phyloP scores from a whole-genome alignment of 306 rosid genomes.

The Cucumis melo region DNA sequence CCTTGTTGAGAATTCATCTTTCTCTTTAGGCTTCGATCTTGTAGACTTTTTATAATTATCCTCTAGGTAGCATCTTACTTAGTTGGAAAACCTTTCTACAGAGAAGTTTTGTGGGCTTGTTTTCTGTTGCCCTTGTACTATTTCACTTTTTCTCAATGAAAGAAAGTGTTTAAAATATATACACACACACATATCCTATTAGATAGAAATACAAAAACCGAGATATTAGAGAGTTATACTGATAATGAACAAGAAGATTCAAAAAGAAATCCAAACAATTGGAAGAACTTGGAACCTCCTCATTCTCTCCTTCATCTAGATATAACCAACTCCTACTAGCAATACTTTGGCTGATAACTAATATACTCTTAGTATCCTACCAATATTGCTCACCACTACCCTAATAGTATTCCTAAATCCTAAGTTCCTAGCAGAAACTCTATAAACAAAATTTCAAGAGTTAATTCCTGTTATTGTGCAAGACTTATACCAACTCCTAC shows the following conservation, averaged over 20 bases:
- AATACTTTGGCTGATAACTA: neutral
- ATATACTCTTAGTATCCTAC: neutral
- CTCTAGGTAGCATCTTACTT: too few relatives aligned
- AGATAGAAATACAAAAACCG: neutral
- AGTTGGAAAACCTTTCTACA: too few relatives aligned
- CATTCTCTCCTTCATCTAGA: neutral
- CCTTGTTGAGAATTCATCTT: too few relatives aligned
- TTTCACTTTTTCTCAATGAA: too few relatives aligned
- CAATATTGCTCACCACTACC: neutral
- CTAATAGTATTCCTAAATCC: neutral
- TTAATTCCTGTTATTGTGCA: neutral
- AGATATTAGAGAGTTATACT: neutral
- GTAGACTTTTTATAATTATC: too few relatives aligned
- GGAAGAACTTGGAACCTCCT: neutral
- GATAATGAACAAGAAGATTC: neutral
- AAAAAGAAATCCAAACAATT: neutral
- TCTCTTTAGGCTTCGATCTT: too few relatives aligned
- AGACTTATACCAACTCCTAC: neutral
- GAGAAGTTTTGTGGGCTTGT: too few relatives aligned
- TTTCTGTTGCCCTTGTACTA: too few relatives aligned
- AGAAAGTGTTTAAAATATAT: too few relatives aligned
- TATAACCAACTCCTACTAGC: neutral
- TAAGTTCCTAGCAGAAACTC: neutral
- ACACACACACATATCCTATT: too few relatives aligned
- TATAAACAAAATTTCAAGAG: neutral